A percentile compares a stretch with the other conserved stretches of the same genome.
Evolutionary conservation across 345 rosid species (phyloP).

Genomic region (Eucalyptus microcorys): DNA sequence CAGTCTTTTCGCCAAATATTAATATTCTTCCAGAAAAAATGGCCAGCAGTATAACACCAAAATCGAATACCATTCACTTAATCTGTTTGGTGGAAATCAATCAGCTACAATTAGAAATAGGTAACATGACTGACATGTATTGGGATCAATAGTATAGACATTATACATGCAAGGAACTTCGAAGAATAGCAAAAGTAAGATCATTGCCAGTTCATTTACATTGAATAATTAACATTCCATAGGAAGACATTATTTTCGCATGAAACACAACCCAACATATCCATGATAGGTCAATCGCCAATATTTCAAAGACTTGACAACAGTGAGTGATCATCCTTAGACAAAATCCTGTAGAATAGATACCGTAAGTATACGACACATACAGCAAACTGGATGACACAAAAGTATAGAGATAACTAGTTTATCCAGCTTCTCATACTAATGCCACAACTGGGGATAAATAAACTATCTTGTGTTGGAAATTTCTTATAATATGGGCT

Average conservation of each 20-base stretch:
- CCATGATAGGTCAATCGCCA: background rate
- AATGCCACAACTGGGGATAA: background rate
- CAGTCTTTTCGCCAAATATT: background rate
- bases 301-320: background rate
- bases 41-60: conserved; percentile 95
- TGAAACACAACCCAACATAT: background rate
- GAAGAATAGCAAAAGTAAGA: background rate
- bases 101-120: conserved; percentile 16
- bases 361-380: background rate
- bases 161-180: background rate
- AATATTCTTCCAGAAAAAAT: conserved; percentile 26
- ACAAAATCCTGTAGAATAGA: background rate
- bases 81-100: conserved; percentile 84
- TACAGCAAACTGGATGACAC: background rate
- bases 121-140: background rate
- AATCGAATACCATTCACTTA: conserved; percentile 82
- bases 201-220: background rate
- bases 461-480: background rate
- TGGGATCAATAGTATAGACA: background rate
- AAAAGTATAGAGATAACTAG: background rate
- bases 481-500: too few relatives aligned
- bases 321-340: background rate
- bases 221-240: background rate
- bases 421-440: background rate
- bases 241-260: background rate